Evolutionary conservation across 139 green algal species (phyloP).

Genomic region (Coelastrella sp.): DNA sequence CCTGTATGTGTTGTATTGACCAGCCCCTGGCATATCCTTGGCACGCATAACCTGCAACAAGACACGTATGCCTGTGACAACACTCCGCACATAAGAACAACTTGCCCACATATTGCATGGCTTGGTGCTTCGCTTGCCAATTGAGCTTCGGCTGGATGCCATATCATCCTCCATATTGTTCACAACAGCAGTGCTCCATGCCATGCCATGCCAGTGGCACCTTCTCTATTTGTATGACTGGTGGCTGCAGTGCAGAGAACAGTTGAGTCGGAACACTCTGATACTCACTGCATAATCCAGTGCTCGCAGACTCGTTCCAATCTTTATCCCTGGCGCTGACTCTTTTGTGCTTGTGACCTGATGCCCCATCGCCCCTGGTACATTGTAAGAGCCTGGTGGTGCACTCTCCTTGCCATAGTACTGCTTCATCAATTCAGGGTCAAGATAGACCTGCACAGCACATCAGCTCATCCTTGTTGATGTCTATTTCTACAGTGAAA

Average conservation of each 20-base stretch:
- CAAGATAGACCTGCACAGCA: conserved; percentile 60
- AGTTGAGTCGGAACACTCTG: neutral
- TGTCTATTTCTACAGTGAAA: too few relatives aligned
- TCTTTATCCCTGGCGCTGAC: conserved; percentile 47
- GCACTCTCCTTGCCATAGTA: conserved; percentile 63
- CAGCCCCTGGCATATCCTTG: conserved; percentile 62
- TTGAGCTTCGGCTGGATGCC: too few relatives aligned
- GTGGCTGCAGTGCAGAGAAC: neutral
- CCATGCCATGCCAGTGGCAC: too few relatives aligned
- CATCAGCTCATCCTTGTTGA: too few relatives aligned
- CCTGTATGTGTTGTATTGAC: conserved; percentile 61
- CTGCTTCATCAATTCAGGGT: conserved; percentile 74
- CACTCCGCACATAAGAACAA: too few relatives aligned
- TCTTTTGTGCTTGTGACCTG: conserved; percentile 50
- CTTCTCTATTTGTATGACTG: neutral
- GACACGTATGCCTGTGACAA: too few relatives aligned
- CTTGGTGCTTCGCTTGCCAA: too few relatives aligned
- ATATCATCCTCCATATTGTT: too few relatives aligned
- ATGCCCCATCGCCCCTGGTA: conserved; percentile 54
- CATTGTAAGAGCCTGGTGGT: conserved; percentile 62
- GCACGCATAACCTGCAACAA: conserved; percentile 35
- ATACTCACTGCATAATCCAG: conserved; percentile 37
- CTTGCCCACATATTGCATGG: too few relatives aligned
- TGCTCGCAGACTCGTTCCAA: conserved; percentile 41
- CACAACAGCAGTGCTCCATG: too few relatives aligned